Base-by-base conservation (phyloP, 1,284 basidiomycete species). In the Sanghuangporus weigelae region DNA sequence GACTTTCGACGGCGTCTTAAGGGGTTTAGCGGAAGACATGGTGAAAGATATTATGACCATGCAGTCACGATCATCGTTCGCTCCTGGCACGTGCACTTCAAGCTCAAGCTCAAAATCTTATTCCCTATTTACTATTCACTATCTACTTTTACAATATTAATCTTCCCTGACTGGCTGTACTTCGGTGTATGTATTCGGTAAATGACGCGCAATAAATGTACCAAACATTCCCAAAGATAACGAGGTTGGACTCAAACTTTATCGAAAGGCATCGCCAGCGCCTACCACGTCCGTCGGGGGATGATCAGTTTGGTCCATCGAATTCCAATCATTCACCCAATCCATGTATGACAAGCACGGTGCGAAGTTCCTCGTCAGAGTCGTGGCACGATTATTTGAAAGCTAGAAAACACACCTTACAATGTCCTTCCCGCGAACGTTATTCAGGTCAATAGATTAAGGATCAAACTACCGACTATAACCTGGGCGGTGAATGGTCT, bases 11-110 rank as follows among this genome's bases (percentile, higher is more conserved):
- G 65, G 65, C 3, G 62, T 54, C 12, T 66, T 66, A 36, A 66
- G 61, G 16, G 65, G 65, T 36, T 66, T 55, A 49, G 65, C 65
- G 21, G 65, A 58, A 44, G 64, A 58, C 63, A 64, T 64, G 53
- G 23, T 55, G 14, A 19, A 16, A 12, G 53, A 31, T 42, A 42
- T 6, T 7, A 12, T 42, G 3, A 42, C 12, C 40, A 19, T 59
- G 39, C 10, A 21, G 56, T 21, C 40, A 11, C 11, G 38, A 42
- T 38, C 31, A 12, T 51, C 19, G 2, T 21, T n/a, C 3, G 26
- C 50, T 11, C 12, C 19, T 51, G 50, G 50, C 50, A 51, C 19
- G 50, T 31, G 19, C 19, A 21, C 19, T 51, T 11, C 26, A 21
- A n/a, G n/a, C n/a, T n/a, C n/a, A n/a, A n/a, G n/a, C 49, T 42